Evolutionary conservation across 2,329 filamentous ascomycete species (phyloP).

Genomic region (Trichoderma guizhouense): DNA sequence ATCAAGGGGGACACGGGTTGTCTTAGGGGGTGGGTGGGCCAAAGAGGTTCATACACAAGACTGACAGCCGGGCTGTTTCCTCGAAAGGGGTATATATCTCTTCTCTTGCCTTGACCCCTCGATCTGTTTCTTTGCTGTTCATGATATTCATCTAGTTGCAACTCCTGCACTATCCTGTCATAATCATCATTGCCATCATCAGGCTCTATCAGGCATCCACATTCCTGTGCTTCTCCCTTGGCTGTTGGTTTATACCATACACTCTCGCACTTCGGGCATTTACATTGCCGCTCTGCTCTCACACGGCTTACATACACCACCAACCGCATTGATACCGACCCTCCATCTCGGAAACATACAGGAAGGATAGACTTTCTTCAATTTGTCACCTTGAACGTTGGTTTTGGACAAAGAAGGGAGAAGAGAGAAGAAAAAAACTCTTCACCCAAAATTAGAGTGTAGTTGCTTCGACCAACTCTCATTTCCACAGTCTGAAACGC

Average conservation of each 20-base stretch:
- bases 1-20: not conserved
- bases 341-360: constrained; percentile 12
- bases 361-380: not conserved
- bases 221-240: constrained; percentile 1
- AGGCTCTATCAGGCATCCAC: not conserved
- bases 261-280: not conserved
- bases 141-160: not conserved
- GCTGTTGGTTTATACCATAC: constrained; percentile 12
- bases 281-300: not conserved
- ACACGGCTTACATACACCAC: not conserved
- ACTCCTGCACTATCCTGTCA: not conserved
- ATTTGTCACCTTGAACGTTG: not conserved
- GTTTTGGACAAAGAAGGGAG: not conserved
- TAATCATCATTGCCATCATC: not conserved
- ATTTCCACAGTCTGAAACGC: not conserved
- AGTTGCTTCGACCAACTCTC: not conserved
- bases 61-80: not conserved
- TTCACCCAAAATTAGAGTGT: not conserved
- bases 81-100: not conserved
- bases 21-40: not conserved
- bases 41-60: not conserved
- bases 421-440: not conserved
- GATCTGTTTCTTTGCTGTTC: not conserved
- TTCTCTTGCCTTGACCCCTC: not conserved
- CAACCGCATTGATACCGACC: not conserved